phyloP scores from a whole-genome alignment of 768 basidiomycete genomes.

The Lactifluus subvellereus region DNA sequence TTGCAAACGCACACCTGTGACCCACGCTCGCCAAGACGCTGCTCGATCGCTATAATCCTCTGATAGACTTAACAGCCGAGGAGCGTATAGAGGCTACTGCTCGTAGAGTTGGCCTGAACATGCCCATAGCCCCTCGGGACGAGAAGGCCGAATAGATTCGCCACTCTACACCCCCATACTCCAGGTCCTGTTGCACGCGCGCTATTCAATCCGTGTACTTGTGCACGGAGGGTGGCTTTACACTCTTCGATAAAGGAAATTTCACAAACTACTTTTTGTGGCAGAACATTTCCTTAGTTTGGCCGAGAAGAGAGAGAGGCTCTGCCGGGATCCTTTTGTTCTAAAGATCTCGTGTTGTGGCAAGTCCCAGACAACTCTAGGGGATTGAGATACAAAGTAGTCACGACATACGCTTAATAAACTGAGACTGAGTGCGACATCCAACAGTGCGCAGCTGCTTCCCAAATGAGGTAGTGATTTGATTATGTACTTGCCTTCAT shows the following conservation, averaged over 20 bases:
- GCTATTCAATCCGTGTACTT: background rate
- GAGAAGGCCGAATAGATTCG: constrained; percentile 22
- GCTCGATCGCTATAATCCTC: constrained; percentile 83
- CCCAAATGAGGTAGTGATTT: too few species aligned
- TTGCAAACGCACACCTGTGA: background rate
- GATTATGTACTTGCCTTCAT: too few species aligned
- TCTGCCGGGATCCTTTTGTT: background rate
- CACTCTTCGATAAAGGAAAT: background rate
- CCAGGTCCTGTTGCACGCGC: background rate
- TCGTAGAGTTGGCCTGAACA: constrained; percentile 78
- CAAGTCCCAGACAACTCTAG: background rate
- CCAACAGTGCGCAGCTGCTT: too few species aligned
- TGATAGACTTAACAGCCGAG: constrained; percentile 69
- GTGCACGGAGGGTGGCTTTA: background rate
- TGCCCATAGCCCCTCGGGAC: constrained; percentile 49
- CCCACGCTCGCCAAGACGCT: constrained; percentile 46
- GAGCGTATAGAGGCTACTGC: constrained; percentile 84
- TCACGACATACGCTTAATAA: background rate
- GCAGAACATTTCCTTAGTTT: background rate
- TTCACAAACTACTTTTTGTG: background rate
- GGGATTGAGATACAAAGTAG: background rate
- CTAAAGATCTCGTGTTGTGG: background rate
- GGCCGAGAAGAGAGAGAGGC: background rate
- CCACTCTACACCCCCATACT: background rate
- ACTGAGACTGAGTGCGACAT: too few species aligned